Evolutionary conservation across 2,329 filamentous ascomycete species (phyloP).

Genomic region (Talaromyces verruculosus): DNA sequence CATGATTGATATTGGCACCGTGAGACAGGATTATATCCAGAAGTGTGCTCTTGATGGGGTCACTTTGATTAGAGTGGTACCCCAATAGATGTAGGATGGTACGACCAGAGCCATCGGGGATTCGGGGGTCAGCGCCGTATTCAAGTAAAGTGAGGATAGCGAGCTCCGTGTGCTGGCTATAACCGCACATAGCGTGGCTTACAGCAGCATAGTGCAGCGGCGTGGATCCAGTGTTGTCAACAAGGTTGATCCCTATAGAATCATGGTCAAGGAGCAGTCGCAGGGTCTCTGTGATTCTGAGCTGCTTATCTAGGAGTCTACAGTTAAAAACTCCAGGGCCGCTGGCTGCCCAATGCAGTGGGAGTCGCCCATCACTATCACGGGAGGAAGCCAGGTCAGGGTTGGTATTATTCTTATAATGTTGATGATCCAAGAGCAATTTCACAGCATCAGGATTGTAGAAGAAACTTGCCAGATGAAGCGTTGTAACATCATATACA

Average conservation of each 20-base stretch:
- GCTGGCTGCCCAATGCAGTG: conserved; percentile 6
- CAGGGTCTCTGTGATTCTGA: conserved; percentile 1
- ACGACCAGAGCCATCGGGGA: too few relatives aligned
- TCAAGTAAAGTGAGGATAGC: background rate
- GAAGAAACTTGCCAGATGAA: conserved; percentile 1
- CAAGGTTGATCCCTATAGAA: background rate
- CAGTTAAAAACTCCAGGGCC: background rate
- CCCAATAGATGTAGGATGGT: too few relatives aligned
- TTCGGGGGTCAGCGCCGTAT: background rate
- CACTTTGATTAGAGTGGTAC: background rate
- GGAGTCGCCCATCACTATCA: conserved; percentile 5
- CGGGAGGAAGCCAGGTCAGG: background rate
- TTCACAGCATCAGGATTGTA: background rate
- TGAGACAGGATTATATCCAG: background rate
- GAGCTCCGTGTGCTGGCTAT: background rate
- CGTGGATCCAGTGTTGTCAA: background rate
- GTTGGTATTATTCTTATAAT: background rate
- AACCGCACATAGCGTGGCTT: background rate
- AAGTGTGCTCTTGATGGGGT: background rate
- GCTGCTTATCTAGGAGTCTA: background rate
- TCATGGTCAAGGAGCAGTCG: conserved; percentile 3
- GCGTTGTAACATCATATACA: background rate
- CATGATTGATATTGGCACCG: background rate
- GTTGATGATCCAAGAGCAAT: conserved; percentile 3
- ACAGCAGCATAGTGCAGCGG: conserved; percentile 1